Evolutionary conservation across 2,329 filamentous ascomycete genomes (phyloP), one percentile per base, ranked within the genome.

Genomic region (Alternaria sp.): DNA sequence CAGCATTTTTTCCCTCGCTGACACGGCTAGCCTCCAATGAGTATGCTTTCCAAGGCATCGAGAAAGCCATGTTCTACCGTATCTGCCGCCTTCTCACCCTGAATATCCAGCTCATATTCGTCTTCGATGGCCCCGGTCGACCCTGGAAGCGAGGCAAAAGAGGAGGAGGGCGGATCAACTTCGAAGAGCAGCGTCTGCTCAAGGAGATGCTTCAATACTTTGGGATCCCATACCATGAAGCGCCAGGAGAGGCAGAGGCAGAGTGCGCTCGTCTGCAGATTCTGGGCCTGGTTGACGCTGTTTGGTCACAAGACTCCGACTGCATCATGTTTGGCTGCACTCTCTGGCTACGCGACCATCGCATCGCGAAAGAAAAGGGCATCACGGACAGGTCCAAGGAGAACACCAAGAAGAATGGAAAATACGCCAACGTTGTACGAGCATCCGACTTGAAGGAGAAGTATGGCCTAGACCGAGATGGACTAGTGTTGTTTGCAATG

Each of bases 111-210:
- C 77, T 84, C 1, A 65, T 87, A 7, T 86, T 87, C 57, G 81
- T 88, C 3, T 86, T 85, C 62, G 86, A 87, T 58, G 85, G 85
- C 1, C 76, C 82, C 10, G 79, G 81, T 16, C 81, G 75, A 58
- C 77, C 78, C 1, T 68, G 74, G 70, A 80, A 82, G 64, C 65
- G 76, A 14, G 70, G 72, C 10, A 64, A 77, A 41, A 51, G 66
- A 34, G 68, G 71, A 0, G 73, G 72, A 12, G 65, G 70, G 2
- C 71, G 64, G n/a, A 64, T 82, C 18, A 72, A 81, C 22, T 73
- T 73, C 45, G 63, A 80, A 12, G 59, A 70, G 53, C 70, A 73
- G 14, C 64, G 66, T 38, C 57, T 79, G 7, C 60, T 83, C 5
- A 72, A 81, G 30, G 71, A 81, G 50, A 61, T 74, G 49, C 74